Evolutionary conservation across 1,139 yeast genomes (phyloP), one percentile per base, ranked within the genome.

Genomic region (Yamadazyma atmosphaerica): DNA sequence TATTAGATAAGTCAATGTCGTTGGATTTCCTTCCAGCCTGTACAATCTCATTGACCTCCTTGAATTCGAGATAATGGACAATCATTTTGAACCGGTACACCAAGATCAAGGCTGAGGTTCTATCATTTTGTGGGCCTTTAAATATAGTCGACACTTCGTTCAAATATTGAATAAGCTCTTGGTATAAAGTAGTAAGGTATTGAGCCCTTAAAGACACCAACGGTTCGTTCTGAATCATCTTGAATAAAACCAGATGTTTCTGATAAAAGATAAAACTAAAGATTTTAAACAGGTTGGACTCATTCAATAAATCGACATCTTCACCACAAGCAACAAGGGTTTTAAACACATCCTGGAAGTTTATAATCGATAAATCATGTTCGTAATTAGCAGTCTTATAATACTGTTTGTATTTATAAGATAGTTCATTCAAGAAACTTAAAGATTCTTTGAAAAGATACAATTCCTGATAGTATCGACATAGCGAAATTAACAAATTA

Each of bases 361-460:
- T 49, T 13, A 41, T 28, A 3, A 37, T 22, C 2, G 46, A 41
- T 6, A 46, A 34, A 3, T 43, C 23, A 8, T 31, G 39, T 10
- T 39, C 31, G 1, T 55, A 65, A 44, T 33, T 51, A 39, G 42
- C 56, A 3, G 5, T n/a, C 60, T 33, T 55, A 27, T 40, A 48
- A 26, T 60, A 46, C 1, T 38, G 37, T 21, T 51, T 47, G 36
- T 70, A 48, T 4, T 59, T 61, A 6, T 40, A 41, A 5, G 52
- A 47, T 9, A 67, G 56, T 33, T 73, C 74, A 35, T 70, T 70
- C 44, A 76, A 77, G 8, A 72, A 65, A 3, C 55, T 56, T 31
- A 81, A 57, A 0, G 89, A 70, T 39, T 84, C 92, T 38, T 79
- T 83, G 37, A 69, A 63, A 4, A 85, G 60, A 33, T 68, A 66